Conservation (phyloP, 306 rosid genomes). For the Medicago ruthenica region DNA sequence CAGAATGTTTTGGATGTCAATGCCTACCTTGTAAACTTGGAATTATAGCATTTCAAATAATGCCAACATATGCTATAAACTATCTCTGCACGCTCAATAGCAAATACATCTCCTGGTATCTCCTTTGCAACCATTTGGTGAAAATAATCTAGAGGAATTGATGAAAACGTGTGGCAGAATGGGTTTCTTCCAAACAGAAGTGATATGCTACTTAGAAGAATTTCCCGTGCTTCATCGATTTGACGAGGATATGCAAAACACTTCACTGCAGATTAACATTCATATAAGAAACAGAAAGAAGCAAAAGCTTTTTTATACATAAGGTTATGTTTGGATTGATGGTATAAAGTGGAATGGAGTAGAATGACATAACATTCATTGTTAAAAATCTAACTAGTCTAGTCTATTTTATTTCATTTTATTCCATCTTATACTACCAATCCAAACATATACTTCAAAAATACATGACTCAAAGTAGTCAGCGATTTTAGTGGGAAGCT, state of each 20-base stretch:
- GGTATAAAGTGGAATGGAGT: neutral
- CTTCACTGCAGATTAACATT: constrained; percentile 55
- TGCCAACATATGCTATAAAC: constrained; percentile 65
- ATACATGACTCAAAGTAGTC: neutral
- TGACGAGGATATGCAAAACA: constrained; percentile 60
- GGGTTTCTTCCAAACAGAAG: constrained; percentile 66
- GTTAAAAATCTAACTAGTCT: neutral
- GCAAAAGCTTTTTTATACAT: constrained; percentile 2
- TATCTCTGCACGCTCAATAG: constrained; percentile 77
- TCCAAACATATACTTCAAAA: neutral
- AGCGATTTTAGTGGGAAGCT: neutral
- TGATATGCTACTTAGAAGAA: constrained; percentile 55
- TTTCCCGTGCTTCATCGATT: constrained; percentile 56
- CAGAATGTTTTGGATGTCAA: neutral
- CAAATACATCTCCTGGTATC: constrained; percentile 69
- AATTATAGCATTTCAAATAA: constrained; percentile 56
- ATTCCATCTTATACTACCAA: neutral
- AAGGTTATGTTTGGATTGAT: neutral
- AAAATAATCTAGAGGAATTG: constrained; percentile 51
- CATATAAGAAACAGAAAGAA: constrained; percentile 10
- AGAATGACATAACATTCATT: neutral
- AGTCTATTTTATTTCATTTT: neutral
- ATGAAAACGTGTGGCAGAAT: constrained; percentile 45
- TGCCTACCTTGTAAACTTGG: constrained; percentile 53
- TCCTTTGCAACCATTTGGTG: constrained; percentile 65